Conservation (phyloP, 257 asterid genomes). For the Solanum sejunctum region DNA sequence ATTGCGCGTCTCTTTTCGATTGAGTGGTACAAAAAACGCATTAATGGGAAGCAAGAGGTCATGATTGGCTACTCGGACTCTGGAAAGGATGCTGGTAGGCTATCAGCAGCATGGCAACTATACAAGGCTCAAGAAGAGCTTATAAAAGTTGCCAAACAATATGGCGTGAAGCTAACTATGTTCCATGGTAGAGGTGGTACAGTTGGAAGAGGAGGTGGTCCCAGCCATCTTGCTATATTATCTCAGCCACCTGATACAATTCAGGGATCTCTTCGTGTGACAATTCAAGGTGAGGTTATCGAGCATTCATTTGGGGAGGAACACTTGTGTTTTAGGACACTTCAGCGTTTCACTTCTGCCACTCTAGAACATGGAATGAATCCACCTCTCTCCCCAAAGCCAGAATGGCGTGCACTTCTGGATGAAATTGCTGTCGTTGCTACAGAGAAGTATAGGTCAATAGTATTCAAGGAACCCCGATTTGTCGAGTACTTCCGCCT, state of each 20-base stretch:
- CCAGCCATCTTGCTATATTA: conserved; percentile 48
- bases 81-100: conserved; percentile 50
- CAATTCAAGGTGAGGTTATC: conserved; percentile 48
- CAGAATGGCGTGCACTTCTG: conserved; percentile 44
- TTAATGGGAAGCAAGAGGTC: conserved; percentile 42
- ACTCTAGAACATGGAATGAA: conserved; percentile 44
- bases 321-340: conserved; percentile 42
- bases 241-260: conserved; percentile 52
- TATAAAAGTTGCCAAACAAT: conserved; percentile 31
- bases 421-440: conserved; percentile 34
- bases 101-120: conserved; percentile 47
- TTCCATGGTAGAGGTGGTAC: conserved; percentile 57
- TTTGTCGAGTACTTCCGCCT: conserved; percentile 49
- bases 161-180: conserved; percentile 42
- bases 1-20: conserved; percentile 42
- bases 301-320: conserved; percentile 50
- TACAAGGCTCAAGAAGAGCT: conserved; percentile 53
- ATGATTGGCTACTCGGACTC: conserved; percentile 57
- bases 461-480: conserved; percentile 42
- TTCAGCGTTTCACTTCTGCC: conserved; percentile 42
- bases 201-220: conserved; percentile 55
- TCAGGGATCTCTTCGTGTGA: conserved; percentile 41
- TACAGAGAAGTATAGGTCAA: conserved; percentile 33
- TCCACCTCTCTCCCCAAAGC: conserved; percentile 42
- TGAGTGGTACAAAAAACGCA: conserved; percentile 38